Percentiles rank a stretch among this genome's conserved stretches.
These are phyloP conservation scores for Saturnispora bothae DNA, from an alignment of 805 yeast species.

Conservation along the genomic window DNA sequence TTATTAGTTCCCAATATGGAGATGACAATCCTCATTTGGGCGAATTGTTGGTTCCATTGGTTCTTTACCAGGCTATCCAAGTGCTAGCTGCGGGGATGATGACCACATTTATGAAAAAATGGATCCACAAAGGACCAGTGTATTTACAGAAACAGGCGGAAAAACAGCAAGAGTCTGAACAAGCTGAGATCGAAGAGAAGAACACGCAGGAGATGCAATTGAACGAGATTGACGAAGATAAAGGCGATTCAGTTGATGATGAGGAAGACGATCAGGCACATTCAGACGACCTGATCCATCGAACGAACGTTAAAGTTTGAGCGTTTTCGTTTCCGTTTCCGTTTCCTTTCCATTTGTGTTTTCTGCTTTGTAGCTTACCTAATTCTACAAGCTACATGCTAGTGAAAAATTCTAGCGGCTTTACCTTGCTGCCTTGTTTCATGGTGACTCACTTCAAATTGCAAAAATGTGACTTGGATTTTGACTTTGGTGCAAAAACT, in stretches of 20 bases:
- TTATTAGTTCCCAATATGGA: constrained; percentile 59
- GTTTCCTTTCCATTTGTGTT: too few relatives aligned
- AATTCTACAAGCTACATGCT: too few relatives aligned
- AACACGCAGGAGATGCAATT: background rate
- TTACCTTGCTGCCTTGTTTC: too few relatives aligned
- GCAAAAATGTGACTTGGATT: constrained; percentile 2
- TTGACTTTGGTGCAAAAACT: background rate
- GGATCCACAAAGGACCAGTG: constrained; percentile 38
- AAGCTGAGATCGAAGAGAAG: background rate
- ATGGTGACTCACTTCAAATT: too few relatives aligned
- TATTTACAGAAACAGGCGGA: constrained; percentile 2
- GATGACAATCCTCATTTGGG: constrained; percentile 51
- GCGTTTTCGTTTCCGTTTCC: too few relatives aligned
- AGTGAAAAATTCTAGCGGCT: too few relatives aligned
- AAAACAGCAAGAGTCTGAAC: constrained; percentile 1
- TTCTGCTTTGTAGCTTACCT: too few relatives aligned
- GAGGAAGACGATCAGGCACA: too few relatives aligned
- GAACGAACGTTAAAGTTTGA: too few relatives aligned
- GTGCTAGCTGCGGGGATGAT: constrained; percentile 71
- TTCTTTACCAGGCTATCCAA: constrained; percentile 79
- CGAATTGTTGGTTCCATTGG: constrained; percentile 66
- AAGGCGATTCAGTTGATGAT: too few relatives aligned
- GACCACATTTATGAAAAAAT: constrained; percentile 53
- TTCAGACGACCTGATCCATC: too few relatives aligned
- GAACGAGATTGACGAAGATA: too few relatives aligned